These are phyloP conservation scores for Pezicula carpinea DNA, from an alignment of 2,329 filamentous ascomycete genomes.

Conservation along the genomic window DNA sequence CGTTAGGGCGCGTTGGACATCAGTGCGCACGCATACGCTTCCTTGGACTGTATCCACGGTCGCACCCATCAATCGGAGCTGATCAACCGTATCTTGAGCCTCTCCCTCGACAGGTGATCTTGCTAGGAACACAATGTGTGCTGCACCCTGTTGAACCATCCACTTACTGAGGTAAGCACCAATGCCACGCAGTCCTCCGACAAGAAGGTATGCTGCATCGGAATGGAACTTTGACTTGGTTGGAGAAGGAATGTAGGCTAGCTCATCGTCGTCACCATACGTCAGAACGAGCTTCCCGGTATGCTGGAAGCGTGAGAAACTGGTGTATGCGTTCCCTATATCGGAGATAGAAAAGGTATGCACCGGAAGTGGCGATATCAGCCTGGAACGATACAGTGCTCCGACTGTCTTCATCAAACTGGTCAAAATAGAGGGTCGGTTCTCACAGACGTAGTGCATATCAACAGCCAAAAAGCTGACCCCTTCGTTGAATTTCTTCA, in stretches of 20 bases:
- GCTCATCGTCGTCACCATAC: not conserved
- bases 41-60: too few relatives aligned
- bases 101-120: not conserved
- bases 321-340: not conserved
- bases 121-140: not conserved
- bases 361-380: not conserved
- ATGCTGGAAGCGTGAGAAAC: not conserved
- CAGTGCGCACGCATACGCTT: too few relatives aligned
- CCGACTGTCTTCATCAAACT: too few relatives aligned
- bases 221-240: not conserved
- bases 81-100: too few relatives aligned
- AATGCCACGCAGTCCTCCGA: constrained; percentile 36
- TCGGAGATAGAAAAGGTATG: not conserved
- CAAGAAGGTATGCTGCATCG: constrained; percentile 31
- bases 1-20: too few relatives aligned
- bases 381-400: too few relatives aligned
- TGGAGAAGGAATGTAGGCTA: not conserved
- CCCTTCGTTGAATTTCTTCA: not conserved
- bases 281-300: not conserved
- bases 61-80: too few relatives aligned
- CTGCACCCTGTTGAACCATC: not conserved
- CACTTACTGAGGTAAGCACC: constrained; percentile 29
- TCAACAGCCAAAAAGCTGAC: constrained; percentile 2
- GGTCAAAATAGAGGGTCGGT: too few relatives aligned
- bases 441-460: too few relatives aligned